phyloP scores from a whole-genome alignment of 2,329 filamentous ascomycete species.

The Penicillium sp. region DNA sequence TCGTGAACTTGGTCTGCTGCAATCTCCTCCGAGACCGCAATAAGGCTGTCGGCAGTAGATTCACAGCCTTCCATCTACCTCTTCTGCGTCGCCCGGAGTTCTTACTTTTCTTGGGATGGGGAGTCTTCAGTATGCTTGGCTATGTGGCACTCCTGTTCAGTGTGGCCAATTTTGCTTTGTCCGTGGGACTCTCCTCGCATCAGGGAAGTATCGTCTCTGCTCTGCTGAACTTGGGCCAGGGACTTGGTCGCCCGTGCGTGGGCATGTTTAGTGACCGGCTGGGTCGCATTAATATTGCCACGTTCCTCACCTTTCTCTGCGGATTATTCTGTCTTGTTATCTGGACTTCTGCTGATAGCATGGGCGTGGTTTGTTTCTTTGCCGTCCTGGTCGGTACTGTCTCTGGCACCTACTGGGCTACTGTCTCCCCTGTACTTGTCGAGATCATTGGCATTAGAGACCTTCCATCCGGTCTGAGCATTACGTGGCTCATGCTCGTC shows the following conservation, averaged over 20 bases:
- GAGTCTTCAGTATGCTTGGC: conserved; percentile 63
- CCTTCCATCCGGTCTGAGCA: conserved; percentile 57
- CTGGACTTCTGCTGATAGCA: conserved; percentile 61
- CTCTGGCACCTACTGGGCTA: conserved; percentile 62
- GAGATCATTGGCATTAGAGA: conserved; percentile 63
- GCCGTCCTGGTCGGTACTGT: conserved; percentile 59
- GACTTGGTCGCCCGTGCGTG: conserved; percentile 57
- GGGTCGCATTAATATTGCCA: conserved; percentile 65
- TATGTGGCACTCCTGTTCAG: conserved; percentile 67
- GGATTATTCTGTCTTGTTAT: conserved; percentile 61
- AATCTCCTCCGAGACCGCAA: conserved; percentile 61
- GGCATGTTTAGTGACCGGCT: conserved; percentile 63
- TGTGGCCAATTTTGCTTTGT: conserved; percentile 62
- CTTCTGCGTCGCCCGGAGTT: conserved; percentile 59
- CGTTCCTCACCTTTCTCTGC: conserved; percentile 55
- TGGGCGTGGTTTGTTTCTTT: conserved; percentile 61
- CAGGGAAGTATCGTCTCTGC: conserved; percentile 65
- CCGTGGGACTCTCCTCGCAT: conserved; percentile 59
- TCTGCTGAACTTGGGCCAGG: conserved; percentile 64
- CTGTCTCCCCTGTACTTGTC: conserved; percentile 59
- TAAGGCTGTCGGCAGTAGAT: conserved; percentile 54
- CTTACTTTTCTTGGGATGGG: conserved; percentile 59
- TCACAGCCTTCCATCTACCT: conserved; percentile 55
- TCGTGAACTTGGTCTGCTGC: conserved; percentile 54
- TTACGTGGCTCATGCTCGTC: conserved; percentile 62